Base-by-base conservation (phyloP, 2,329 filamentous ascomycete species). In the Phaeosphaeriaceae sp. region DNA sequence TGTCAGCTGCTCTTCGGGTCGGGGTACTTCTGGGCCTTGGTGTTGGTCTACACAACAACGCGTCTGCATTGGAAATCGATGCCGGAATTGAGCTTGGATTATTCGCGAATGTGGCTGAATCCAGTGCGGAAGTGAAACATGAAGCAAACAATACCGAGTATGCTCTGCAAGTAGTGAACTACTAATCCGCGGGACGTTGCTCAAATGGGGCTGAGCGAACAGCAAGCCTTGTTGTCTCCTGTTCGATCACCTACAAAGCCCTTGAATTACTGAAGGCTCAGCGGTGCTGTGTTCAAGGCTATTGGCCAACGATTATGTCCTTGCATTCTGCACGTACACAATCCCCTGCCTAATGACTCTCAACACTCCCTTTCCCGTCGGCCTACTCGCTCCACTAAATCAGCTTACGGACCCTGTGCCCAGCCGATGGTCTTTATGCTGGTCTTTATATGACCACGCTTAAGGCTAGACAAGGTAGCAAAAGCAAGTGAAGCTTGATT, bases 401-500 rank as follows among this genome's bases (percentile, higher is more conserved):
- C 23, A 26, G 46, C 46, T 49, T 35, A 35, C 30, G 30, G 13
- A 6, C 10, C 5, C 30, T 13, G 30, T 15, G 30, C 46, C 23
- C 46, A 49, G 46, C 46, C 22, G 46, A 2, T 49, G 22, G 22
- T 49, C 46, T 28, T 26, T 49, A 49, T 49, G 46, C 22, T 49
- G 22, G 22, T 49, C 46, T 28, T 26, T 49, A 49, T 49, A 23
- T 49, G 22, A 49, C 46, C 9, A 49, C 23, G 22, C 23, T 17
- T 23, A 49, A 26, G 23, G 46, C 28, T 24, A 49, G 13, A 49
- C 46, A 49, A 49, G 13, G n/a, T 26, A 49, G 46, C 46, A 49
- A 49, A 49, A 49, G 46, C 46, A 49, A 49, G 22, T 49, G 22
- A 49, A 26, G 22, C 46, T 49, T 49, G 46, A 23, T 49, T 49